Base-by-base conservation (phyloP, 1,284 basidiomycete species). In the Heterobasidion annosum region DNA sequence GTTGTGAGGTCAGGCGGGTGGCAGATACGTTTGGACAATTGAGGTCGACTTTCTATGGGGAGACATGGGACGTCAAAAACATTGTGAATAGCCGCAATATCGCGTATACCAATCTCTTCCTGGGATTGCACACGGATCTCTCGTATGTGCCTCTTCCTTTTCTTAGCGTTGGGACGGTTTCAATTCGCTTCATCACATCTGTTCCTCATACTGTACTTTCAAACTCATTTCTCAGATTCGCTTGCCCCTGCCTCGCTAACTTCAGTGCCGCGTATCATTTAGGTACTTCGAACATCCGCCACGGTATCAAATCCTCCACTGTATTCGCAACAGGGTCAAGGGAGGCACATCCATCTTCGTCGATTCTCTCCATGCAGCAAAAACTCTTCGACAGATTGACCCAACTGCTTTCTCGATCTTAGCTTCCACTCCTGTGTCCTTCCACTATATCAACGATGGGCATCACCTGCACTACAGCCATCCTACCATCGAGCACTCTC, bases 111-210 rank as follows among this genome's bases (percentile, higher is more conserved):
- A 88, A 93, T 67, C 75, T 97, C 16, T 82, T 92, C 62, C 76
- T 99, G 2, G 94, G 89, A 0, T 67, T 96, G 18, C 96, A 98
- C 66, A 93, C 94, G 88, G 95, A 98, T 70, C 72, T 97, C 0
- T 69, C 90, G 91, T 95, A 62, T 60, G 90, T 76, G 34, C 34
- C 18, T 13, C 18, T 25, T n/a, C 19, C 13, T 49, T 18, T 47
- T 25, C 18, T 10, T 32, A 6, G 12, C 40, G 12, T 16, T 43
- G 25, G 1, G 25, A 5, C 25, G 4, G 25, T 25, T 5, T 5
- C 3, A 25, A 3, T 25, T 25, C 25, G 25, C 25, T 25, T 25
- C 25, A 25, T 34, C 34, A 15, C 15, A 48, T 37, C 18, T 32
- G 16, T 32, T 16, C 44, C 46, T 32, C 44, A 34, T 25, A 32